Evolutionary conservation across 2,329 filamentous ascomycete species (phyloP).

Genomic region (Pseudodiploospora longispora): DNA sequence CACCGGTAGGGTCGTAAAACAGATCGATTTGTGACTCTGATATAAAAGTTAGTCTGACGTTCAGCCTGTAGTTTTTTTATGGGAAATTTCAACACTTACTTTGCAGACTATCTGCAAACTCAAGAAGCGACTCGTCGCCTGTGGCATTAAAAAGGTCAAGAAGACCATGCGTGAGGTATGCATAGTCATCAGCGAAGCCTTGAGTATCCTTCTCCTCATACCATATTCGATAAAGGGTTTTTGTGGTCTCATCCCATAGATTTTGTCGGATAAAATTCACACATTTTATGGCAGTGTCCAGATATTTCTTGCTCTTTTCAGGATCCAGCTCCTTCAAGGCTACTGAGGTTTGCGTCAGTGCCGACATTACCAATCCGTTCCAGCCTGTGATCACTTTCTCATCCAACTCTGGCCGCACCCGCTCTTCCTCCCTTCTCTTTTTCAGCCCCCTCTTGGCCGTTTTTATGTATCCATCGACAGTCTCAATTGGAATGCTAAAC

Average conservation of each 20-base stretch:
- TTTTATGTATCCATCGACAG: conserved; percentile 60
- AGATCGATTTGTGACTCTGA: conserved; percentile 63
- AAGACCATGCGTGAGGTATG: conserved; percentile 75
- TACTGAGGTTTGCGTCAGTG: conserved; percentile 67
- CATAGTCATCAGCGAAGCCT: conserved; percentile 91
- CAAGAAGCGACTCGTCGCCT: conserved; percentile 63
- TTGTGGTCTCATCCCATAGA: conserved; percentile 59
- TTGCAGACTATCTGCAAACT: conserved; percentile 78
- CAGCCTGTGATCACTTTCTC: conserved; percentile 81
- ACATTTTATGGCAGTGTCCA: conserved; percentile 57
- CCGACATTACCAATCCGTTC: conserved; percentile 82
- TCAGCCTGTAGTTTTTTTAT: neutral
- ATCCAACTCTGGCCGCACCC: conserved; percentile 70
- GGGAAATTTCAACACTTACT: conserved; percentile 32
- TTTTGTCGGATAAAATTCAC: conserved; percentile 64
- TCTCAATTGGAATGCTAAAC: conserved; percentile 62
- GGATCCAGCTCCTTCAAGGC: conserved; percentile 55
- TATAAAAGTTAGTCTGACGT: conserved; percentile 5
- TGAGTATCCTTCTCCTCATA: conserved; percentile 52
- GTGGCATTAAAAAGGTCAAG: conserved; percentile 80
- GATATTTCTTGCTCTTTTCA: conserved; percentile 51
- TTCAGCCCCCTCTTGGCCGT: conserved; percentile 60
- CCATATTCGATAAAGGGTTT: conserved; percentile 66
- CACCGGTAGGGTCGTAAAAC: conserved; percentile 66
- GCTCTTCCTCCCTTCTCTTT: conserved; percentile 63